A percentile compares a stretch with the other conserved stretches of the same genome.
These are phyloP conservation scores for Metarhizium brunneum DNA, from an alignment of 2,329 filamentous ascomycete genomes.

Conservation along the genomic window DNA sequence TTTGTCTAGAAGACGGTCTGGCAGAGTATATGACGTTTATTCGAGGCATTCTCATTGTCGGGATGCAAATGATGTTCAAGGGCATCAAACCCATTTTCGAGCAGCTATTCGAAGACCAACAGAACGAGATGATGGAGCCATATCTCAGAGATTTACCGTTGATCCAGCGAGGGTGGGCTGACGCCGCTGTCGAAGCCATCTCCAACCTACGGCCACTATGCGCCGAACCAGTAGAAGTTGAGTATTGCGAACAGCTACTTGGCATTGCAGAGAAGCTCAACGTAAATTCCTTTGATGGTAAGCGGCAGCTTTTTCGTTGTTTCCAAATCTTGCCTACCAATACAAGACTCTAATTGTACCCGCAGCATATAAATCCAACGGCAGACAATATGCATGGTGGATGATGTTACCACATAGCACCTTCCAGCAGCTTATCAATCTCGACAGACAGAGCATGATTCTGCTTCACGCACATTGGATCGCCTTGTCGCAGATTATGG, in stretches of 20 bases:
- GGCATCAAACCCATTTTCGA: conserved; percentile 41
- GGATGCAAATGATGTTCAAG: conserved; percentile 42
- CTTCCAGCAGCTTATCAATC: conserved; percentile 41
- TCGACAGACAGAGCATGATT: conserved; percentile 33
- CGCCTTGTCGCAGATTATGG: conserved; percentile 44
- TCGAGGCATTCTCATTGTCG: conserved; percentile 45
- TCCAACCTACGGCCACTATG: conserved; percentile 33
- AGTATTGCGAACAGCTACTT: conserved; percentile 35
- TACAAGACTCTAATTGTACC: background rate
- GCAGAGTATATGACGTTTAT: conserved; percentile 53
- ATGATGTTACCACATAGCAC: conserved; percentile 44
- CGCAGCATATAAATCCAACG: conserved; percentile 40
- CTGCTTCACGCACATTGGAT: conserved; percentile 47
- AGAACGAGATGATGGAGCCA: conserved; percentile 32
- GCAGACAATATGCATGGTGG: conserved; percentile 46
- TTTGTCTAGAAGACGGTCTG: conserved; percentile 47
- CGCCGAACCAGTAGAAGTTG: conserved; percentile 29
- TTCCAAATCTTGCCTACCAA: background rate
- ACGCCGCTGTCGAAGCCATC: conserved; percentile 36
- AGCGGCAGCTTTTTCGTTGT: conserved; percentile 9
- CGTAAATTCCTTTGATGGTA: conserved; percentile 43
- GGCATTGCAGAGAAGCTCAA: conserved; percentile 42
- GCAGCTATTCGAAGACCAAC: conserved; percentile 32
- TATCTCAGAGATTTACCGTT: conserved; percentile 36
- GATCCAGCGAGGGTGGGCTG: conserved; percentile 34